phyloP scores from a whole-genome alignment of 352 stramenopile species.

The Pythium vanterpoolii region DNA sequence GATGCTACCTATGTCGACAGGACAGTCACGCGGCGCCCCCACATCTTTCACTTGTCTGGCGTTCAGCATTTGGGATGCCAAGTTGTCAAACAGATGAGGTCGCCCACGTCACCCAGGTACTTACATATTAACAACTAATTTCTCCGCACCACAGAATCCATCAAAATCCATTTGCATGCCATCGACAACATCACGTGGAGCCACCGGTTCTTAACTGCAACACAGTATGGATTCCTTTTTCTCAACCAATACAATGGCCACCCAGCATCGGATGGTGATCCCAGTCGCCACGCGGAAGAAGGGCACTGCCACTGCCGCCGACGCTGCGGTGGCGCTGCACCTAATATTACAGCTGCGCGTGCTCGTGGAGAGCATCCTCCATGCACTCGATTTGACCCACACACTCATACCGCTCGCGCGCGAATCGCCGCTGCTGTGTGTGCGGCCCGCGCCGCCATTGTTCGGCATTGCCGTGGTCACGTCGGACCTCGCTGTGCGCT shows the following conservation, averaged over 20 bases:
- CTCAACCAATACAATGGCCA: neutral
- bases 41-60: too few species aligned
- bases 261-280: neutral
- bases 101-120: too few species aligned
- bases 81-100: too few species aligned
- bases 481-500: slow-evolving; percentile 16
- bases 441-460: neutral
- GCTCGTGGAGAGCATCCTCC: neutral
- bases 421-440: neutral
- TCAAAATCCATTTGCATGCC: too few species aligned
- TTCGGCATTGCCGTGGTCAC: slow-evolving; percentile 8
- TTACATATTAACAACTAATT: too few species aligned
- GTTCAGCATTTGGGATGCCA: too few species aligned
- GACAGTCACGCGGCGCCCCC: too few species aligned
- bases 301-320: neutral
- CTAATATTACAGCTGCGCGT: neutral
- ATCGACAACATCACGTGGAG: too few species aligned
- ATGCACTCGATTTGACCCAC: neutral
- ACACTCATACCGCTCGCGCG: neutral
- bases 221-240: neutral
- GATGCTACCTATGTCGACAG: too few species aligned
- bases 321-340: neutral
- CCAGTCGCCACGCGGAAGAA: neutral
- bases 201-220: too few species aligned
- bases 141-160: too few species aligned